Percentiles rank a stretch among this genome's conserved stretches.
Conservation (phyloP, 768 basidiomycete species). For the Boletus coccyginus region DNA sequence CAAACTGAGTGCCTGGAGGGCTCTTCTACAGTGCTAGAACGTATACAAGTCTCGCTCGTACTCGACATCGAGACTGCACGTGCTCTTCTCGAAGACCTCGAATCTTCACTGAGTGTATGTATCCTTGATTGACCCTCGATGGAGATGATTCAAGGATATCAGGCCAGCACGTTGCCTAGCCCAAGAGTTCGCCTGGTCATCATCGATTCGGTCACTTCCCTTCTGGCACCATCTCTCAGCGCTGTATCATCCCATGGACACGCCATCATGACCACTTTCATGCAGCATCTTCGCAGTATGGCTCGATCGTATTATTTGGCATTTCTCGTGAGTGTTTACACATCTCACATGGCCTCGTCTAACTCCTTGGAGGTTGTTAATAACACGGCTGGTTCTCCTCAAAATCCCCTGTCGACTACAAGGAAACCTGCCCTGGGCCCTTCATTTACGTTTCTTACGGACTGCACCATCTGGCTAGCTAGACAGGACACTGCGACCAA, state of each 20-base stretch:
- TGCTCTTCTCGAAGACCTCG: slow-evolving; percentile 46
- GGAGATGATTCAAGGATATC: not conserved
- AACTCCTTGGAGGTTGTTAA: slow-evolving; percentile 54
- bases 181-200: slow-evolving; percentile 47
- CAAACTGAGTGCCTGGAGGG: slow-evolving; percentile 22
- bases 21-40: slow-evolving; percentile 41
- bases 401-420: slow-evolving; percentile 33
- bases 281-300: slow-evolving; percentile 57
- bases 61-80: slow-evolving; percentile 58
- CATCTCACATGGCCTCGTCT: not conserved
- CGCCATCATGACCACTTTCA: slow-evolving; percentile 67
- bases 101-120: slow-evolving; percentile 29
- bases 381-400: slow-evolving; percentile 40
- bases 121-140: not conserved
- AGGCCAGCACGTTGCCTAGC: slow-evolving; percentile 9
- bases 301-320: slow-evolving; percentile 44
- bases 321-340: slow-evolving; percentile 47
- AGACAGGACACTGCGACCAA: slow-evolving; percentile 11
- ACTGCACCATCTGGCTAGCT: slow-evolving; percentile 72
- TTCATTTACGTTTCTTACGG: slow-evolving; percentile 69
- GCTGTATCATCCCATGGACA: slow-evolving; percentile 73
- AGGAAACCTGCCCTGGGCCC: slow-evolving; percentile 75
- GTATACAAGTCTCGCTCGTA: slow-evolving; percentile 56
- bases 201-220: slow-evolving; percentile 62
- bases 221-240: slow-evolving; percentile 62